Conservation (phyloP, 371 early-diverging fungal genomes). For the Capniomyces stellatus region DNA sequence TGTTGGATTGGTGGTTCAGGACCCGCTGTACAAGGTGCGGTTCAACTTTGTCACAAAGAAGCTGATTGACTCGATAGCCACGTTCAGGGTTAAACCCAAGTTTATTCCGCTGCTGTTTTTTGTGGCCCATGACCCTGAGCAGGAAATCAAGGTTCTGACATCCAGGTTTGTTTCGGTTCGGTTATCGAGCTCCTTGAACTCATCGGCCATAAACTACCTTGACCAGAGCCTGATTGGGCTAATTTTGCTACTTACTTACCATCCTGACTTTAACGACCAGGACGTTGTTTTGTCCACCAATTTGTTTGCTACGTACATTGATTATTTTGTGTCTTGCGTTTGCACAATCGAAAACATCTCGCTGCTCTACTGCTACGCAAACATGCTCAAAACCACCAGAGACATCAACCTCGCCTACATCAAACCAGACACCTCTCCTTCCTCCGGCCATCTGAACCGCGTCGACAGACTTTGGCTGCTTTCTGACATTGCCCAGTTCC, state of each 20-base stretch:
- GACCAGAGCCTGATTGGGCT: constrained; percentile 50
- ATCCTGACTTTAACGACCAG: constrained; percentile 65
- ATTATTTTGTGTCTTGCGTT: constrained; percentile 62
- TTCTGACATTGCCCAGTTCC: constrained; percentile 58
- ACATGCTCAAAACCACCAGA: constrained; percentile 57
- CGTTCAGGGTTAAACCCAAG: constrained; percentile 38
- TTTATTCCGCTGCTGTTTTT: constrained; percentile 53
- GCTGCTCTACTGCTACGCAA: constrained; percentile 50
- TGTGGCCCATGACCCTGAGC: constrained; percentile 75
- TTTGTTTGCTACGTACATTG: constrained; percentile 49
- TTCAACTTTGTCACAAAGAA: constrained; percentile 39
- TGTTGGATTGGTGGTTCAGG: constrained; percentile 41
- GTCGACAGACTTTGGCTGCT: constrained; percentile 62
- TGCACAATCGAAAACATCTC: constrained; percentile 68
- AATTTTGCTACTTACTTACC: constrained; percentile 68
- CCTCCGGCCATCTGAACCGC: too few relatives aligned
- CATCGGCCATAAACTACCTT: constrained; percentile 9
- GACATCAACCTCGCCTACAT: background rate
- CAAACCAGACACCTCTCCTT: background rate
- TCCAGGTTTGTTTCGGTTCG: constrained; percentile 29
- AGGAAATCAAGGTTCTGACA: constrained; percentile 30
- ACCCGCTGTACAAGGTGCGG: constrained; percentile 69
- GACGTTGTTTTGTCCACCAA: constrained; percentile 31
- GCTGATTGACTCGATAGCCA: constrained; percentile 46
- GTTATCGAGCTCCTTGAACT: constrained; percentile 10